A percentile compares a stretch with the other conserved stretches of the same genome.
Conservation (phyloP, 352 stramenopile species). For the Pythium myriotylum region DNA sequence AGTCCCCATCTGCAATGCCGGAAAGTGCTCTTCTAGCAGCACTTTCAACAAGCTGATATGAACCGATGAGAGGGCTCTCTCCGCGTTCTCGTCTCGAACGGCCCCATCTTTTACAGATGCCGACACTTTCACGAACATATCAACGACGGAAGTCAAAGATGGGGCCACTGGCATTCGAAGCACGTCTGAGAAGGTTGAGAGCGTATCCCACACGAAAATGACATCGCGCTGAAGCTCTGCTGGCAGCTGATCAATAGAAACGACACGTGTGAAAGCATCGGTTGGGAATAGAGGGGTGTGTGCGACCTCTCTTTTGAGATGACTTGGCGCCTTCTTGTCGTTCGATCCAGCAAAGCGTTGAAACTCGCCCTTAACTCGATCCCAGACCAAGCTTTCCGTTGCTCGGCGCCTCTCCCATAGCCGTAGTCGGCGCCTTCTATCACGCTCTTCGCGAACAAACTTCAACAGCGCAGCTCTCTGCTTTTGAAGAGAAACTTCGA, state of each 20-base stretch:
- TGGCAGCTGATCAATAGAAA: constrained; percentile 46
- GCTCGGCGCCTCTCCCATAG: constrained; percentile 56
- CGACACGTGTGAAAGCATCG: constrained; percentile 34
- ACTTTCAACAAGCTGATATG: constrained; percentile 55
- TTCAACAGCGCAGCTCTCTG: constrained; percentile 61
- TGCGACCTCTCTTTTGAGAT: background rate
- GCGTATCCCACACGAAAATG: constrained; percentile 77
- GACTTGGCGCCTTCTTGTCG: constrained; percentile 1
- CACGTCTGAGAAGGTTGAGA: constrained; percentile 74
- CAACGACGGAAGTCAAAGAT: constrained; percentile 54
- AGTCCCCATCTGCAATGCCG: constrained; percentile 67
- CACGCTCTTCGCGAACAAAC: constrained; percentile 73
- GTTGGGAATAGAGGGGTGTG: constrained; percentile 26
- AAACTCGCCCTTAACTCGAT: constrained; percentile 51
- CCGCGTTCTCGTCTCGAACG: constrained; percentile 44
- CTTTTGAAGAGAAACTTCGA: constrained; percentile 40
- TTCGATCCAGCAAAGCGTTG: constrained; percentile 1
- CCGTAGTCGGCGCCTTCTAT: constrained; percentile 54
- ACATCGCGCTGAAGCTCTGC: constrained; percentile 52
- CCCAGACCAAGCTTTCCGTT: constrained; percentile 58
- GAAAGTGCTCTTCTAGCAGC: constrained; percentile 68
- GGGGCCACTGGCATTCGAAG: constrained; percentile 52
- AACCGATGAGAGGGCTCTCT: constrained; percentile 49
- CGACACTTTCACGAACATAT: constrained; percentile 41
- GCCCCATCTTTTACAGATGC: constrained; percentile 23